Base-by-base conservation (phyloP, 2,329 filamentous ascomycete genomes). In the Fusarium sulawesiense region DNA sequence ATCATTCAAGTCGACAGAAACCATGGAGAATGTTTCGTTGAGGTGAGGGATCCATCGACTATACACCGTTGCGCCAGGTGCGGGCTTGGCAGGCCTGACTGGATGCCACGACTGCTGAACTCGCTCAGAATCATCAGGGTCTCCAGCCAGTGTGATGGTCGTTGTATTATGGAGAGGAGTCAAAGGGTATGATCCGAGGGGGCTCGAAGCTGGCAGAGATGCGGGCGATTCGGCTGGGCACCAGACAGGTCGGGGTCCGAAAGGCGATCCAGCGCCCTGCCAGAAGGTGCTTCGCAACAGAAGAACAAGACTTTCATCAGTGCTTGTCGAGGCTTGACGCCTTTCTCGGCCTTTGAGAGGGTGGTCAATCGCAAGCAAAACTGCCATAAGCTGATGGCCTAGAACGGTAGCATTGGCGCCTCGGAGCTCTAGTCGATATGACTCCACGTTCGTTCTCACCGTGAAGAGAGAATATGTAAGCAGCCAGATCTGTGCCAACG, bases 21-120 rank as follows among this genome's bases (percentile, higher is more conserved):
- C 84, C 83, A 94, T 91, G 64, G 90, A 92, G 78, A 94, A 94
- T 70, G 88, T 91, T 83, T 94, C 90, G 65, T 88, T 83, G 42
- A 94, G 83, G 75, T 94, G 89, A 10, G 92, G 91, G 65, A 94
- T 90, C 83, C 90, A 94, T 60, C 92, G 89, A 76, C 91, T 93
- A 82, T 95, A 95, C 71, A 92, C 86, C 64, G 91, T 85, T 2
- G 89, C 87, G 6, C 91, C 91, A 0, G 91, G 90, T 3, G 83
- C 81, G 7, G 92, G 92, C 81, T 95, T 94, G 34, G 88, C 85
- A 2, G 89, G 88, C 11, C 92, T 89, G 10, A 91, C 84, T 6
- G 92, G 92, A 79, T 94, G 92, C 79, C 87, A 89, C 13, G 88
- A 83, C 77, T 91, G 87, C 68, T 82, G 80, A 63, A 74, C 75